Conservation (phyloP, 2,329 filamentous ascomycete genomes). For the Verticillium nonalfalfae region DNA sequence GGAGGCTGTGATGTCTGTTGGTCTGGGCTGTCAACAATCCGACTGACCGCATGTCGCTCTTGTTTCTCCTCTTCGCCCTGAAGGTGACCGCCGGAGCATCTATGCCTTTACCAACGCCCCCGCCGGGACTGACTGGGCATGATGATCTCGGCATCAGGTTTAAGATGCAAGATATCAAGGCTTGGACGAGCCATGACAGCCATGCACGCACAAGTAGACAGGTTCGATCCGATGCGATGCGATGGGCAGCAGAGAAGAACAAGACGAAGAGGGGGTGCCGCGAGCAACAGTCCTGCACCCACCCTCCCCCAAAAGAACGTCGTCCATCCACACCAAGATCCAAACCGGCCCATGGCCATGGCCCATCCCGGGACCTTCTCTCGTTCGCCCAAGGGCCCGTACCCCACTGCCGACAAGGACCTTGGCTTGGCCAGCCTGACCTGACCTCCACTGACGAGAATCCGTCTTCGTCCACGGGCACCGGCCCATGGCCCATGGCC, state of each 20-base stretch:
- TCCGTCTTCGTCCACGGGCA: not conserved
- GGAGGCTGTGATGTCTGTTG: not conserved
- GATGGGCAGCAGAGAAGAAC: not conserved
- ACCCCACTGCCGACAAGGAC: not conserved
- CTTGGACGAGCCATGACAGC: not conserved
- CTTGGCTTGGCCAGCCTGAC: not conserved
- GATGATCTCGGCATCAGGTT: not conserved
- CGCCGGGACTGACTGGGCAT: not conserved
- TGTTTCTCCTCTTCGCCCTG: not conserved
- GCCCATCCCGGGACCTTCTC: not conserved
- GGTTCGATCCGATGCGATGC: not conserved
- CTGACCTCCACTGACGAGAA: not conserved
- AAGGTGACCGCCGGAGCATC: not conserved
- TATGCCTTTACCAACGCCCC: not conserved
- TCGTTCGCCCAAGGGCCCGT: not conserved
- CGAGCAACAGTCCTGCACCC: not conserved
- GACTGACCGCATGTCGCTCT: not conserved
- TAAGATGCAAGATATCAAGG: not conserved
- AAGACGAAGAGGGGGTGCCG: not conserved
- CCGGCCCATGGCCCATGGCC: not conserved
- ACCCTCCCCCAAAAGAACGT: not conserved
- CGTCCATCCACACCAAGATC: not conserved
- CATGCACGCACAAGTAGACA: not conserved
- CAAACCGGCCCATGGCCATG: not conserved
- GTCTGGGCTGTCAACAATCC: not conserved